Evolutionary conservation across 345 rosid genomes (phyloP).

Genomic region (Eucalyptus tenuipes): DNA sequence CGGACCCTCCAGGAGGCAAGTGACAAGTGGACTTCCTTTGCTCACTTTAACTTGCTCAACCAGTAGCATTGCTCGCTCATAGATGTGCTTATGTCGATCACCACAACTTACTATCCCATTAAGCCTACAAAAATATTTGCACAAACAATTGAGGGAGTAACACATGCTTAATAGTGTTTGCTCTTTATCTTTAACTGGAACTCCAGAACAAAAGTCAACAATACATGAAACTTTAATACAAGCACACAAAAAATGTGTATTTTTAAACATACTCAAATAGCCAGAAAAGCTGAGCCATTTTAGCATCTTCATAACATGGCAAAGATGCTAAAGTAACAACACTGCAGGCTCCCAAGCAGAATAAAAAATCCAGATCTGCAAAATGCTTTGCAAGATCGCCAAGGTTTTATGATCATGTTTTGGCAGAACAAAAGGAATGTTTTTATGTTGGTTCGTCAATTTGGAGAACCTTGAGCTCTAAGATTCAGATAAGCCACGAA

Average conservation of each 20-base stretch:
- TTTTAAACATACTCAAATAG: background rate
- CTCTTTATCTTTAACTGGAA: background rate
- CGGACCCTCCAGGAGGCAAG: conserved; percentile 92
- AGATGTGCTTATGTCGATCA: conserved; percentile 60
- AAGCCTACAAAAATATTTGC: conserved; percentile 32
- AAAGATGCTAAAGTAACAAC: background rate
- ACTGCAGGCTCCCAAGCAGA: background rate
- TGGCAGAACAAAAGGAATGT: background rate
- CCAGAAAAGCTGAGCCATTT: background rate
- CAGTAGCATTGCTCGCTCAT: conserved; percentile 76
- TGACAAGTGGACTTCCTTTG: conserved; percentile 86
- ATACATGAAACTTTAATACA: background rate
- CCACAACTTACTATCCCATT: conserved; percentile 95
- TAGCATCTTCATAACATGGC: background rate
- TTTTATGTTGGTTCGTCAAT: background rate
- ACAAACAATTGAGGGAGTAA: background rate
- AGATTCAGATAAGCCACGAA: background rate
- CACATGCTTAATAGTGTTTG: background rate
- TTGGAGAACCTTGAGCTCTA: background rate
- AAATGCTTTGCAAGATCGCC: background rate
- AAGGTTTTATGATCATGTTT: background rate
- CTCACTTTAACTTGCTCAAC: conserved; percentile 99
- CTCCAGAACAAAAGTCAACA: background rate
- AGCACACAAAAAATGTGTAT: background rate
- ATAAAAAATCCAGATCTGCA: background rate